Base-by-base conservation (phyloP, 2,329 filamentous ascomycete genomes). In the Thelonectria rubi region DNA sequence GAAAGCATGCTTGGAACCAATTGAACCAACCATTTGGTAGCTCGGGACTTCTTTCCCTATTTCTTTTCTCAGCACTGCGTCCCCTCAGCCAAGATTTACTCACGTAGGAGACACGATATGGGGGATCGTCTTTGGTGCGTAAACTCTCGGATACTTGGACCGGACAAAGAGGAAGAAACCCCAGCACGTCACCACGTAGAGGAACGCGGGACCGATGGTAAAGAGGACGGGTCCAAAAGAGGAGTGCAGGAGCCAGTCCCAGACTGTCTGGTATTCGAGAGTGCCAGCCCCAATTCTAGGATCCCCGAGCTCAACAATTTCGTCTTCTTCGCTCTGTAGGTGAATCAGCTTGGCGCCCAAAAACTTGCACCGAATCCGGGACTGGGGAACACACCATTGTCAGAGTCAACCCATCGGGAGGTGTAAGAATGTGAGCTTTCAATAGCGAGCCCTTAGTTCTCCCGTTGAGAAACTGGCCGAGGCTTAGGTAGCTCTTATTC, bases 111-210 rank as follows among this genome's bases (percentile, higher is more conserved):
- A 11, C 26, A 17, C 7, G 12, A 51, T 51, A 20, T 18, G 7
- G 1, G 34, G 20, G 7, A 51, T 40, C 4, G 34, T 51, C 15
- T 40, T 51, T 14, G 49, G 32, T 15, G 49, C 20, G 11, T 51
- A 51, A 40, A 51, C 49, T 21, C 49, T 51, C 5, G 49, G 49
- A 26, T 18, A 40, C 18, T n/a, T 51, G 14, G 11, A 34, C 9
- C 49, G 32, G 4, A 51, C 32, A n/a, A 39, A n/a, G 7, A 51
- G 10, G 14, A 51, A 51, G 9, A 45, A 18, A 6, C 17, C 17
- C 42, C 17, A 45, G 11, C 15, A 45, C 7, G 18, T 14, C 17
- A 45, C 17, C 17, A 21, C 10, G 18, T 21, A 45, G 42, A 21
- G 8, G 5, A 21, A 20, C 17, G 12, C 17, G 42, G 42, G 42